Percentiles rank a stretch among this genome's conserved stretches.
phyloP scores from a whole-genome alignment of 108 stramenopile genomes.

The Skeletonema grethae region DNA sequence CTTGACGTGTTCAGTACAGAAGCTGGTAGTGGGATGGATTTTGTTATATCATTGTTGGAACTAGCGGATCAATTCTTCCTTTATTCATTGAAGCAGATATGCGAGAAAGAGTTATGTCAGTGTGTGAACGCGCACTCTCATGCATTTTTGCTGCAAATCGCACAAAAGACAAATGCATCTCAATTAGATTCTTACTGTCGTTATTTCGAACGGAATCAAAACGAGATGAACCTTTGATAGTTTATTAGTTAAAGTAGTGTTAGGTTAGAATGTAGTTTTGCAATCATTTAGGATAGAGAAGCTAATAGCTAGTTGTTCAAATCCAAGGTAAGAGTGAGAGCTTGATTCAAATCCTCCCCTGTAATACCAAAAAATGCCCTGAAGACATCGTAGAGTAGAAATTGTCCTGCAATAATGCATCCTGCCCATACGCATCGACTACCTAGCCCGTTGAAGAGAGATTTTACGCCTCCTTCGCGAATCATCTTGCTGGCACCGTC shows the following conservation, averaged over 20 bases:
- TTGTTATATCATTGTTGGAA: slow-evolving; percentile 78
- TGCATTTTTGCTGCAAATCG: slow-evolving; percentile 71
- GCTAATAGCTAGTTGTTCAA: too few relatives aligned
- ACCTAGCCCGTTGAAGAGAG: slow-evolving; percentile 86
- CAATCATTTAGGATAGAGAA: too few relatives aligned
- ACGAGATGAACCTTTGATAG: neutral
- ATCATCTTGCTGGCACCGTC: slow-evolving; percentile 76
- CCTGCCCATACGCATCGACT: slow-evolving; percentile 93
- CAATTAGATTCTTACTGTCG: slow-evolving; percentile 84
- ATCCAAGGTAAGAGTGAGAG: slow-evolving; percentile 30
- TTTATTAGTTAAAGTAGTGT: slow-evolving; percentile 1
- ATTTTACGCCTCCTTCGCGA: slow-evolving; percentile 61
- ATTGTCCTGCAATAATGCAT: slow-evolving; percentile 90
- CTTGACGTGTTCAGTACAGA: slow-evolving; percentile 39
- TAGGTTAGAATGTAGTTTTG: neutral
- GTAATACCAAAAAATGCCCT: slow-evolving; percentile 80
- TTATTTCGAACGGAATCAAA: slow-evolving; percentile 78
- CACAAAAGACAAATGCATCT: slow-evolving; percentile 82
- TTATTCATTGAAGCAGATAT: slow-evolving; percentile 89
- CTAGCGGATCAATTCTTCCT: slow-evolving; percentile 94
- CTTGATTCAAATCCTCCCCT: slow-evolving; percentile 80
- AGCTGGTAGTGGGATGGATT: slow-evolving; percentile 41
- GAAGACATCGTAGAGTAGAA: slow-evolving; percentile 93
- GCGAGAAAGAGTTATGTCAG: slow-evolving; percentile 72
- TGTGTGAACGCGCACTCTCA: slow-evolving; percentile 74